Base-by-base conservation (phyloP, 2,329 filamentous ascomycete species). In the Alternaria panax region DNA sequence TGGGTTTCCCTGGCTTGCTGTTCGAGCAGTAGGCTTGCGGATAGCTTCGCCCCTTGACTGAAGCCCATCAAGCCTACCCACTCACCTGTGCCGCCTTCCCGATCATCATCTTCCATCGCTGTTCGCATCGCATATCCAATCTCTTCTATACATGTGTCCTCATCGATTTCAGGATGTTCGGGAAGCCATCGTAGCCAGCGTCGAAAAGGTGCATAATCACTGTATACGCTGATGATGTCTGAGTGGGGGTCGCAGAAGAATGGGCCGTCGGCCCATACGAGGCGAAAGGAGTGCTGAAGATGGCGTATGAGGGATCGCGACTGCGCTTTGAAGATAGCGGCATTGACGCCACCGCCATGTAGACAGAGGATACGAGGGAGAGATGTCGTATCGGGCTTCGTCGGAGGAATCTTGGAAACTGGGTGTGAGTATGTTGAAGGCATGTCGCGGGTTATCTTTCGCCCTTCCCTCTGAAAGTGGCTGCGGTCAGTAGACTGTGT, bases 321-420 rank as follows among this genome's bases (percentile, higher is more conserved):
- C 79, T 93, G 91, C 11, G 84, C 75, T 61, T 84, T 80, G 80
- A 93, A 93, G 74, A 92, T 86, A 40, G 82, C 73, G n/a, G 84
- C 88, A 70, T 90, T 92, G 64, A 89, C 87, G 61, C 91, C 91
- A 69, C 90, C 91, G 73, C 91, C 91, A 76, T 93, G 91, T n/a
- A 93, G 87, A 78, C 90, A 93, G 67, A 93, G 88, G 66, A 93
- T 87, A 59, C 90, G 88, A 3, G 90, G 90, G 40, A 82, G 72
- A 11, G 54, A 45, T 14, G 42, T 68, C 24, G 73, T 68, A 57
- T 74, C 69, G 9, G 75, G 68, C 32, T 63, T 66, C 22, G 58
- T 63, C 16, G 64, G n/a, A 11, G 71, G 73, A 46, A 74, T 61
- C 24, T 67, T 73, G n/a, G 68, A 65, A 18, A 36, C 51, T 34